A percentile compares a stretch with the other conserved stretches of the same genome.
phyloP scores from a whole-genome alignment of 345 rosid species.

The Eucalyptus tenuipes region DNA sequence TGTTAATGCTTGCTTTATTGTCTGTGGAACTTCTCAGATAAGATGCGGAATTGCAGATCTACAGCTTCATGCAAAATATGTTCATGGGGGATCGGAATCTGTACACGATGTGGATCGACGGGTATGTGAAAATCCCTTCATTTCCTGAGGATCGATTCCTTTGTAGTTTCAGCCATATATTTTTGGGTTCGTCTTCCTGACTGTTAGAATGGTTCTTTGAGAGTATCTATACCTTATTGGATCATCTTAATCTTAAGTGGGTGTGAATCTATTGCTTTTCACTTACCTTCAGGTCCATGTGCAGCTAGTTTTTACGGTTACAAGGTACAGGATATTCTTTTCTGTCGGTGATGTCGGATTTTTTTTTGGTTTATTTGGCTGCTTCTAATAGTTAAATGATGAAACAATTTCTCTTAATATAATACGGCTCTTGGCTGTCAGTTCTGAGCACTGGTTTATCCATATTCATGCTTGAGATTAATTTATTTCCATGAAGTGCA shows the following conservation, averaged over 20 bases:
- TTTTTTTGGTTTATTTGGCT: not conserved
- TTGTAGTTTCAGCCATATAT: conserved; percentile 72
- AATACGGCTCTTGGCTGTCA: not conserved
- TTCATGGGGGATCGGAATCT: conserved; percentile 51
- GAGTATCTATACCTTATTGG: not conserved
- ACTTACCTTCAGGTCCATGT: conserved; percentile 42
- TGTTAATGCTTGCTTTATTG: not conserved
- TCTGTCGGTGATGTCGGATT: not conserved
- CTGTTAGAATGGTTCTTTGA: not conserved
- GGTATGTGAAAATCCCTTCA: conserved; percentile 52
- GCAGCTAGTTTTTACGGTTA: conserved; percentile 92
- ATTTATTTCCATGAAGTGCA: not conserved
- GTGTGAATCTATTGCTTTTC: not conserved
- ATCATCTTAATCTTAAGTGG: not conserved
- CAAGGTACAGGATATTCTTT: conserved; percentile 37
- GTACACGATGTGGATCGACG: conserved; percentile 59
- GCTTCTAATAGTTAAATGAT: not conserved
- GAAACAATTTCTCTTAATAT: not conserved
- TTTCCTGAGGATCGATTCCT: conserved; percentile 67
- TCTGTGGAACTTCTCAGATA: conserved; percentile 20
- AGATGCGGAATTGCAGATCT: conserved; percentile 49
- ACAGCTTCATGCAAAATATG: conserved; percentile 55
- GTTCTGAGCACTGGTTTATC: not conserved
- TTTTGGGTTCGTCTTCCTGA: conserved; percentile 37
- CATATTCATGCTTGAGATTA: not conserved